Conservation (phyloP, 441 rosid genomes). For the Raphanus hybrid region DNA sequence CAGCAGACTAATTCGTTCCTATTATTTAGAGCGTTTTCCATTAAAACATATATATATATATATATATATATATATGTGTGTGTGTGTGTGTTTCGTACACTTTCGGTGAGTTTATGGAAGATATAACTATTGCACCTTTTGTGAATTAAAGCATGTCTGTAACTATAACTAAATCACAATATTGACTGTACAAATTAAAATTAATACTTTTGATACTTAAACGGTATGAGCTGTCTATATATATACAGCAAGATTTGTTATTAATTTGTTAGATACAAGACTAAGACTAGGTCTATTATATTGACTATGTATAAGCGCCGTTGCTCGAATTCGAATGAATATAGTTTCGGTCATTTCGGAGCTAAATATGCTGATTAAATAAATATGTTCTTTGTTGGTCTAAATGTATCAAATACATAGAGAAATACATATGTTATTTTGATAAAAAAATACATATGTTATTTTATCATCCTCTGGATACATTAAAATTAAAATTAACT, state of each 20-base stretch:
- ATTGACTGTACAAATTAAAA: background rate
- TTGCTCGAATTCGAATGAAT: background rate
- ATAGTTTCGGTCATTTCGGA: background rate
- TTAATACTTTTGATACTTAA: background rate
- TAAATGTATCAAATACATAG: background rate
- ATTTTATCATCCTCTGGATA: background rate
- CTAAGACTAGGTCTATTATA: background rate
- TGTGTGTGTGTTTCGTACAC: too few species aligned
- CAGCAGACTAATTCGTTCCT: background rate
- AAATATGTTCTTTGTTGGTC: background rate
- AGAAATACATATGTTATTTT: too few species aligned
- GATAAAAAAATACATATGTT: background rate
- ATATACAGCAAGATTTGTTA: background rate
- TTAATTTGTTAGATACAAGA: background rate
- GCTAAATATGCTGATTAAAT: background rate
- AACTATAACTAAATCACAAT: background rate
- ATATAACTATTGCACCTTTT: too few species aligned
- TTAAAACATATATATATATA: background rate
- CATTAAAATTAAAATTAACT: background rate
- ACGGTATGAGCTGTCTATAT: background rate
- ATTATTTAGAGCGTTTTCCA: background rate
- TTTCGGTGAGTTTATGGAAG: too few species aligned
- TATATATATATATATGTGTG: too few species aligned
- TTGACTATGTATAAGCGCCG: background rate
- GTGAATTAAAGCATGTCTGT: background rate